Percentiles rank a stretch among this genome's conserved stretches.
These are phyloP conservation scores for Yamadazyma ubonensis DNA, from an alignment of 805 yeast genomes.

Conservation along the genomic window DNA sequence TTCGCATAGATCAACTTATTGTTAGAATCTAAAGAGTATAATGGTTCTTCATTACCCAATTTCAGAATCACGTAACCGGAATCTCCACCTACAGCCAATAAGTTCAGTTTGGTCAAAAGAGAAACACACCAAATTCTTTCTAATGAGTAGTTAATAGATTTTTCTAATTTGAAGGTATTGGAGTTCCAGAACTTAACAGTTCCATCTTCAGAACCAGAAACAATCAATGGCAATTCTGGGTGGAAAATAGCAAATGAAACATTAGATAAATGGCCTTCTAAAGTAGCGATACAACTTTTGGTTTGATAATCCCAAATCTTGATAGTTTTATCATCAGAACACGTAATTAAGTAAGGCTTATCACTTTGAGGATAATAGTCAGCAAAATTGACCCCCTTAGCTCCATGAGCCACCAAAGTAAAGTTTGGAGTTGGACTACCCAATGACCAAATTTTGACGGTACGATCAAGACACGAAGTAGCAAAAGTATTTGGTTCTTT, in stretches of 20 bases:
- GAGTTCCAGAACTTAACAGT: slow-evolving; percentile 94
- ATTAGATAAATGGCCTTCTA: slow-evolving; percentile 91
- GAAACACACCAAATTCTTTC: slow-evolving; percentile 98
- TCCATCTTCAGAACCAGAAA: slow-evolving; percentile 97
- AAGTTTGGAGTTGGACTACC: slow-evolving; percentile 87
- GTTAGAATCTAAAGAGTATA: slow-evolving; percentile 86
- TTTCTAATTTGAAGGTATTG: slow-evolving; percentile 89
- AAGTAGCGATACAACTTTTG: slow-evolving; percentile 88
- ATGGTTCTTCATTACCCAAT: slow-evolving; percentile 92
- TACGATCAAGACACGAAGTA: slow-evolving; percentile 92
- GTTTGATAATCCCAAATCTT: slow-evolving; percentile 97
- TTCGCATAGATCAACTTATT: slow-evolving; percentile 92
- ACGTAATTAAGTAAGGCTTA: slow-evolving; percentile 90
- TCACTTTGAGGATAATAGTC: slow-evolving; percentile 97
- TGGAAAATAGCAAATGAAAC: slow-evolving; percentile 98
- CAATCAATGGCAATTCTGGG: slow-evolving; percentile 91
- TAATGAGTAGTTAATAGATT: slow-evolving; percentile 83
- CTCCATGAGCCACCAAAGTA: slow-evolving; percentile 86
- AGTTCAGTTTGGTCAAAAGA: slow-evolving; percentile 65
- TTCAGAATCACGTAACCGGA: slow-evolving; percentile 88
- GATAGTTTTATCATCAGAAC: slow-evolving; percentile 87
- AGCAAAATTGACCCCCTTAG: slow-evolving; percentile 92
- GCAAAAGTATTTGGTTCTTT: slow-evolving; percentile 98
- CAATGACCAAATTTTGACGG: slow-evolving; percentile 95
- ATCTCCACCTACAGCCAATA: slow-evolving; percentile 91